Conservation (phyloP, 2,329 filamentous ascomycete genomes). For the Ophiobolus disseminans region DNA sequence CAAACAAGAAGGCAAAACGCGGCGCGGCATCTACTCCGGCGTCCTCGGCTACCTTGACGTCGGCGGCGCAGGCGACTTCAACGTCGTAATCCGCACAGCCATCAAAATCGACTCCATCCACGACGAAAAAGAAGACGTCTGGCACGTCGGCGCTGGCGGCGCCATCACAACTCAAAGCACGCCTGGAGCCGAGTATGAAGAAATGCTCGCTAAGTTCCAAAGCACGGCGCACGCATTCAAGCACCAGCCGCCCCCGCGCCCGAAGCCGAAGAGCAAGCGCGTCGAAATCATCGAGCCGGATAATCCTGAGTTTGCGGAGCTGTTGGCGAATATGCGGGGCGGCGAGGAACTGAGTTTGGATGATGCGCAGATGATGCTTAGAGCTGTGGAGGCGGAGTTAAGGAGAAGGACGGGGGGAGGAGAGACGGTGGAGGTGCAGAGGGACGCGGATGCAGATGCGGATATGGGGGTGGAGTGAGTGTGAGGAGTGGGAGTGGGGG, state of each 20-base stretch:
- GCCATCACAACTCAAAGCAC: slow-evolving; percentile 88
- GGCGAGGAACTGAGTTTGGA: slow-evolving; percentile 22
- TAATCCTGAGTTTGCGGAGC: slow-evolving; percentile 26
- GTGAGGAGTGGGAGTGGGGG: not conserved
- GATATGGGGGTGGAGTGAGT: slow-evolving; percentile 15
- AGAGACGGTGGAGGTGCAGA: slow-evolving; percentile 5
- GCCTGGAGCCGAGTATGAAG: slow-evolving; percentile 80
- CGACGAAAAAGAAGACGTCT: slow-evolving; percentile 60
- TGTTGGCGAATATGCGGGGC: slow-evolving; percentile 24
- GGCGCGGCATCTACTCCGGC: slow-evolving; percentile 83
- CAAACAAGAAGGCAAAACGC: slow-evolving; percentile 67
- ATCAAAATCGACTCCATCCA: slow-evolving; percentile 57
- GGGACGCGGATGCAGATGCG: too few relatives aligned
- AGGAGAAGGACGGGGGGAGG: slow-evolving; percentile 9
- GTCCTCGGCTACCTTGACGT: slow-evolving; percentile 90
- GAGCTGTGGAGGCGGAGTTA: slow-evolving; percentile 22
- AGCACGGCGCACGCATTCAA: slow-evolving; percentile 42
- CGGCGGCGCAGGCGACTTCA: slow-evolving; percentile 85
- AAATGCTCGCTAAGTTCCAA: slow-evolving; percentile 69
- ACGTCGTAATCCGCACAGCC: slow-evolving; percentile 85
- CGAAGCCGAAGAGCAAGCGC: slow-evolving; percentile 14
- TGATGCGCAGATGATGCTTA: slow-evolving; percentile 27
- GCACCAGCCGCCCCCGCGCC: slow-evolving; percentile 18
- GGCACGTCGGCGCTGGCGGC: slow-evolving; percentile 88
- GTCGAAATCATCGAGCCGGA: slow-evolving; percentile 27